phyloP scores from a whole-genome alignment of 306 rosid genomes.

The Fragaria iinumae region DNA sequence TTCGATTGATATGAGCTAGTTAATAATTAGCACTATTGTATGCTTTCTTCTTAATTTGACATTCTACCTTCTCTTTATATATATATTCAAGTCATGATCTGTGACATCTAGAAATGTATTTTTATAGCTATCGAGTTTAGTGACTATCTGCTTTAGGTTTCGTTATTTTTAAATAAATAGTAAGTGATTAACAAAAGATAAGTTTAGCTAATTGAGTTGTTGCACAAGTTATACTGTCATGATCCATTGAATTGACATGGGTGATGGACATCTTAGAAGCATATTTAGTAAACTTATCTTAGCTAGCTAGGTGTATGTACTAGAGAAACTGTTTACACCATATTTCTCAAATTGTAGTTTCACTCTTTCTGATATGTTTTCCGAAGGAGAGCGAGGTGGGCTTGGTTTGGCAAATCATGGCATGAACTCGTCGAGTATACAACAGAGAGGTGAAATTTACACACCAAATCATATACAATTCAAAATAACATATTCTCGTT shows the following conservation, averaged over 20 bases:
- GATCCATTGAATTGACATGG: neutral
- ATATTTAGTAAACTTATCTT: neutral
- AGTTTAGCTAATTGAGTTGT: too few species aligned
- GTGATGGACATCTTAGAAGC: neutral
- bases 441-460: too few species aligned
- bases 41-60: conserved; percentile 6
- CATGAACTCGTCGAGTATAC: neutral
- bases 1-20: neutral
- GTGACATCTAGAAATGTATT: neutral
- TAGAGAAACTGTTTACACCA: neutral
- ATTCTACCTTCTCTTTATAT: neutral
- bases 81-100: neutral
- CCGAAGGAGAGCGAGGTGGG: neutral
- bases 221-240: neutral
- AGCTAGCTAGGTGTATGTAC: neutral
- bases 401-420: neutral
- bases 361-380: neutral
- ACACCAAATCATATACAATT: too few species aligned
- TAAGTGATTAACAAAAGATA: neutral
- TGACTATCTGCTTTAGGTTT: neutral
- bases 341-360: neutral
- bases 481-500: too few species aligned
- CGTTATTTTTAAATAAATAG: neutral
- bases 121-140: neutral
- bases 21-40: neutral